phyloP scores from a whole-genome alignment of 176 grass and related monocot species.

The Carex scoparia region DNA sequence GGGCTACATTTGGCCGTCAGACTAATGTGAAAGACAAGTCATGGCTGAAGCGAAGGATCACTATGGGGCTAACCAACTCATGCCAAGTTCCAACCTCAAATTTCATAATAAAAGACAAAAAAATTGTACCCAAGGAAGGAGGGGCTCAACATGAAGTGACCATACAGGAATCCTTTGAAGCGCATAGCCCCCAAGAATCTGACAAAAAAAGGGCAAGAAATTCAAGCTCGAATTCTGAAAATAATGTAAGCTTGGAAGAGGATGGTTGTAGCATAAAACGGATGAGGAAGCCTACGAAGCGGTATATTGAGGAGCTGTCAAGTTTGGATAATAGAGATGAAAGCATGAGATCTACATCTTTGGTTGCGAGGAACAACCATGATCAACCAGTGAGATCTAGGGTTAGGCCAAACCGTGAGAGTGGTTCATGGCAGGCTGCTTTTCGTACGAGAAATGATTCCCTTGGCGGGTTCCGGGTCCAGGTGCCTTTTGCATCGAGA shows the following conservation, averaged over 20 bases:
- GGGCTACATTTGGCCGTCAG: slow-evolving; percentile 78
- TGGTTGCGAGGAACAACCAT: slow-evolving; percentile 30
- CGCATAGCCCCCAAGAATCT: slow-evolving; percentile 38
- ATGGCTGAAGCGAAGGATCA: slow-evolving; percentile 93
- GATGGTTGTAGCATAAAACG: slow-evolving; percentile 45
- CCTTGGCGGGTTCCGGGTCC: slow-evolving; percentile 67
- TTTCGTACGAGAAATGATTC: slow-evolving; percentile 68
- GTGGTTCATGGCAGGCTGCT: slow-evolving; percentile 22
- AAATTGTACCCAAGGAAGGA: slow-evolving; percentile 40
- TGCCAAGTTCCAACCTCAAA: slow-evolving; percentile 70
- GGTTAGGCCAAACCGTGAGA: slow-evolving; percentile 30
- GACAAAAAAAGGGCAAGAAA: slow-evolving; percentile 46
- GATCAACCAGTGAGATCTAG: slow-evolving; percentile 37
- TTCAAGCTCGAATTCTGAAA: slow-evolving; percentile 5
- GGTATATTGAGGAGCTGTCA: slow-evolving; percentile 92
- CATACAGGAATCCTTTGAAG: slow-evolving; percentile 27
- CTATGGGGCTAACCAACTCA: slow-evolving; percentile 91
- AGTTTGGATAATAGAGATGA: slow-evolving; percentile 48
- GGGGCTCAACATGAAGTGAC: slow-evolving; percentile 31
- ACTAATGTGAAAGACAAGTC: slow-evolving; percentile 98
- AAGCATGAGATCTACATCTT: slow-evolving; percentile 41
- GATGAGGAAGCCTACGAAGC: slow-evolving; percentile 88
- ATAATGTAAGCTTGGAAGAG: slow-evolving; percentile 21
- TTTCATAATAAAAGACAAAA: slow-evolving; percentile 77
- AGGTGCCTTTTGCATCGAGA: slow-evolving; percentile 79